A percentile compares a stretch with the other conserved stretches of the same genome.
Conservation (phyloP, 208 protist genomes). For the Wallacemonas collosoma region DNA sequence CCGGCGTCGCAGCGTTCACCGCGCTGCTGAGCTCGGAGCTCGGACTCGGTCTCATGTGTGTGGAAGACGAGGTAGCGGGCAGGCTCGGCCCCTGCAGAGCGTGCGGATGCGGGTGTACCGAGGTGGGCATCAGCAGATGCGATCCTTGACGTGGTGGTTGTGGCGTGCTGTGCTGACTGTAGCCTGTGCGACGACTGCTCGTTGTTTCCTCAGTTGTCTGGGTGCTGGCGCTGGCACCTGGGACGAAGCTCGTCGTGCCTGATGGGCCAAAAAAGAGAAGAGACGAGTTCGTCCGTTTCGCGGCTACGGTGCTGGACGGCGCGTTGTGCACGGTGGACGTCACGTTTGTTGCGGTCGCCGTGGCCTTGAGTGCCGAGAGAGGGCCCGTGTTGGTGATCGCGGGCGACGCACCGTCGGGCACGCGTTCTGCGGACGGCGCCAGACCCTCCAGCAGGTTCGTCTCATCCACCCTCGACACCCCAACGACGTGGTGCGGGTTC, state of each 20-base stretch:
- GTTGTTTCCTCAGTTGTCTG: background rate
- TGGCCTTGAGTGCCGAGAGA: constrained; percentile 7
- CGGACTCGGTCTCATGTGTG: background rate
- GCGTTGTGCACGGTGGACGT: constrained; percentile 9
- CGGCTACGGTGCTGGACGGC: no score
- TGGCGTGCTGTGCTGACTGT: background rate
- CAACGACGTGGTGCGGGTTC: no score
- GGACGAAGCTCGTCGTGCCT: background rate
- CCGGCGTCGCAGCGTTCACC: constrained; percentile 5
- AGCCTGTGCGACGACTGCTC: background rate
- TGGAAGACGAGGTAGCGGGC: background rate
- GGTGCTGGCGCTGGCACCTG: background rate
- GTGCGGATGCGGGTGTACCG: constrained; percentile 6
- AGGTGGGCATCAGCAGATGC: constrained; percentile 10
- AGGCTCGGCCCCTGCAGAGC: background rate
- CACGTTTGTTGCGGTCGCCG: background rate
- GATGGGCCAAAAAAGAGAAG: background rate
- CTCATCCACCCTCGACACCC: no score
- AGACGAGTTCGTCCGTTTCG: background rate
- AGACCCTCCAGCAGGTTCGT: no score
- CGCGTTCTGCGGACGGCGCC: background rate
- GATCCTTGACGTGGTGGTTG: background rate
- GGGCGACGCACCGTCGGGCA: no score
- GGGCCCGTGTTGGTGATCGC: no score
- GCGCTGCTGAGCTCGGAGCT: constrained; percentile 26